Conservation (phyloP, 1,284 basidiomycete genomes). For the Erythrobasidium hasegawianum region DNA sequence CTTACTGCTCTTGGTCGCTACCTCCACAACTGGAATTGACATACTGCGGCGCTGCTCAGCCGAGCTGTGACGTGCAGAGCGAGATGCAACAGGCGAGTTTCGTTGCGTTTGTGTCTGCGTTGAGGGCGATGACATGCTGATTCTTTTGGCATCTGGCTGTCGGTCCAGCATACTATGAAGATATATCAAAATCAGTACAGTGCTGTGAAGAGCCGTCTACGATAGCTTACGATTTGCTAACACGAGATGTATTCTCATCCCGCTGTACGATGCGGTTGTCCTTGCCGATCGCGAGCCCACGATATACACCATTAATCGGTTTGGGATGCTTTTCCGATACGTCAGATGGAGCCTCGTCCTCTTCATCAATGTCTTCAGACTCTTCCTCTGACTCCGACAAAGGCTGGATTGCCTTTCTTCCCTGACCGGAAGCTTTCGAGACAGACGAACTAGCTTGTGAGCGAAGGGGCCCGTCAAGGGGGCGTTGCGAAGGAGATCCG, state of each 20-base stretch:
- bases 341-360: not conserved
- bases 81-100: too few relatives aligned
- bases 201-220: not conserved
- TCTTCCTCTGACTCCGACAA: not conserved
- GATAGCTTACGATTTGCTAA: not conserved
- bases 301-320: not conserved
- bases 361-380: not conserved
- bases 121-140: constrained; percentile 21
- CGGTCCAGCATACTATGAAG: constrained; percentile 15
- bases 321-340: not conserved
- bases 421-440: too few relatives aligned
- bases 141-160: constrained; percentile 15
- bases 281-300: not conserved
- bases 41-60: too few relatives aligned
- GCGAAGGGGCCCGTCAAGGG: too few relatives aligned
- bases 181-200: not conserved
- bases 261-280: not conserved
- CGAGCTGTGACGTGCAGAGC: too few relatives aligned
- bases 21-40: too few relatives aligned
- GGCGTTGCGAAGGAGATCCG: not conserved
- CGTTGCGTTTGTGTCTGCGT: not conserved
- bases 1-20: too few relatives aligned
- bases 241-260: not conserved
- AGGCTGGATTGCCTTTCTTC: not conserved
- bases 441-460: too few relatives aligned